Conservation (phyloP, 148 eudicot genomes). For the Chenopodium formosanum region DNA sequence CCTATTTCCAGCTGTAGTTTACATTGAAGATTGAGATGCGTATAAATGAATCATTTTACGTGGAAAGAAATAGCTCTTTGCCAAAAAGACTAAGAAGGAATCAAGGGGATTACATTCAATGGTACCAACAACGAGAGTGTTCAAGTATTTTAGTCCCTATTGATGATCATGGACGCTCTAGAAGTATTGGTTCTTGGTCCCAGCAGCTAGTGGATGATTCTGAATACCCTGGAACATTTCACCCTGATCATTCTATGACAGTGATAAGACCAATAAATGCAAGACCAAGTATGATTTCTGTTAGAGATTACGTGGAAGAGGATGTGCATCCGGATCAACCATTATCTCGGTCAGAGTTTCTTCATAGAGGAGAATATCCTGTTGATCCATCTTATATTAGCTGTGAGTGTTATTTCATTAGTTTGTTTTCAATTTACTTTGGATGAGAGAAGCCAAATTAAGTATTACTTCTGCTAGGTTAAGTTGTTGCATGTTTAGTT, state of each 20-base stretch:
- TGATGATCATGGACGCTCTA: background rate
- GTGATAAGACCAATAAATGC: background rate
- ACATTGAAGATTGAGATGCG: background rate
- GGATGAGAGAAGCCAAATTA: no score
- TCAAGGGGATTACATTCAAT: background rate
- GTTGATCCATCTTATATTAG: no score
- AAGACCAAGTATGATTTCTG: background rate
- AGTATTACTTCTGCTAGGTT: background rate
- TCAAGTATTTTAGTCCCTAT: background rate
- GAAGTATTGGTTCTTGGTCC: background rate
- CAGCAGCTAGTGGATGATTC: background rate
- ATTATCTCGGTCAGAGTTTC: no score
- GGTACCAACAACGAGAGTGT: background rate
- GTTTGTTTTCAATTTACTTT: background rate
- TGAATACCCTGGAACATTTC: conserved; percentile 5
- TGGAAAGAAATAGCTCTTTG: background rate
- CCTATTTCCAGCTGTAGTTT: background rate
- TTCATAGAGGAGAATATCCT: no score
- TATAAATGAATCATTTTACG: no score
- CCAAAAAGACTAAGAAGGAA: background rate
- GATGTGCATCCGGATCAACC: background rate
- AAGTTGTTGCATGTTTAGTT: background rate
- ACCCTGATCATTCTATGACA: background rate
- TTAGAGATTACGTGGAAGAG: background rate
- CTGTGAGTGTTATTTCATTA: background rate